Percentiles rank a stretch among this genome's conserved stretches.
These are phyloP conservation scores for Colletotrichum sp. DNA, from an alignment of 2,329 filamentous ascomycete genomes.

Conservation along the genomic window DNA sequence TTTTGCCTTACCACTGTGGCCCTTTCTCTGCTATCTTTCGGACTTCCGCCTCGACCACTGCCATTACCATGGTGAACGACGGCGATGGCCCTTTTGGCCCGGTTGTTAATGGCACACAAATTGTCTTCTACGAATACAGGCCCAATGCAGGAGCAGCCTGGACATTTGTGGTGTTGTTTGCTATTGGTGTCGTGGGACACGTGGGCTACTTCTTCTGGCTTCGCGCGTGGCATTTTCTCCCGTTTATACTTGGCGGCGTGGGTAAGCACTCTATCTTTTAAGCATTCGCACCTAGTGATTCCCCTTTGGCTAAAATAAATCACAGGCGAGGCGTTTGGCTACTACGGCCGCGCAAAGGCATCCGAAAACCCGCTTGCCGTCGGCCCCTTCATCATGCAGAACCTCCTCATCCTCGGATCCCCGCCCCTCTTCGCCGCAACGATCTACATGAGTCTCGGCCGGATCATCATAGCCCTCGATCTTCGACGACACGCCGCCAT, in stretches of 20 bases:
- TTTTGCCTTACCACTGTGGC: not conserved
- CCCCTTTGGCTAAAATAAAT: not conserved
- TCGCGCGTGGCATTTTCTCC: not conserved
- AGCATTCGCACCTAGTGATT: not conserved
- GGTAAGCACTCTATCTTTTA: not conserved
- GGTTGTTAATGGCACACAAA: conserved; percentile 11
- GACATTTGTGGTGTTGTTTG: conserved; percentile 15
- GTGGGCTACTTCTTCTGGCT: not conserved
- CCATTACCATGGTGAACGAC: conserved; percentile 1
- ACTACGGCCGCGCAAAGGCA: conserved; percentile 9
- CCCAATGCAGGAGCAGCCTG: conserved; percentile 1
- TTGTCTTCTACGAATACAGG: conserved; percentile 9
- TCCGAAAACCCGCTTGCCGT: not conserved
- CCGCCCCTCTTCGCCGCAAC: conserved; percentile 44
- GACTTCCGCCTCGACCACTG: not conserved
- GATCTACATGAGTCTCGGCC: conserved; percentile 45
- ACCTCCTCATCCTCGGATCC: conserved; percentile 40
- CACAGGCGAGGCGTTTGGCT: conserved; percentile 16
- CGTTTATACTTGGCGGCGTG: not conserved
- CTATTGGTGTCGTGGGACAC: not conserved
- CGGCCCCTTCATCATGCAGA: conserved; percentile 39
- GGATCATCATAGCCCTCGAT: conserved; percentile 34
- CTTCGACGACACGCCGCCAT: conserved; percentile 42
- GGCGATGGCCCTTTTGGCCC: conserved; percentile 6
- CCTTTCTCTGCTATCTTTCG: not conserved